A percentile compares a stretch with the other conserved stretches of the same genome.
These are phyloP conservation scores for Actinidia arguta DNA, from an alignment of 179 eudicot genomes.

Conservation along the genomic window DNA sequence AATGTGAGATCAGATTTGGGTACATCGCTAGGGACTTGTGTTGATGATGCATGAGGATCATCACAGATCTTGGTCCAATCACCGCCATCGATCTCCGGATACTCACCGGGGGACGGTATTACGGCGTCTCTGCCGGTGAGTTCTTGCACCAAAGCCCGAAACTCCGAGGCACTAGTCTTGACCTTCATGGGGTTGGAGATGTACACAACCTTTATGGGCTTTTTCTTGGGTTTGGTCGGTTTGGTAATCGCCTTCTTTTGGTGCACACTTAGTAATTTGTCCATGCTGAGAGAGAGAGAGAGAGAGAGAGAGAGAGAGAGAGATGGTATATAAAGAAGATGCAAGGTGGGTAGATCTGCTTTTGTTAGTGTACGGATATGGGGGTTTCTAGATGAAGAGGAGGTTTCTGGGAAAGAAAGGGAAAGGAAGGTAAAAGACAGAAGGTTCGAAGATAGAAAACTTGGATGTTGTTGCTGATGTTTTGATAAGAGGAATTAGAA, in stretches of 20 bases:
- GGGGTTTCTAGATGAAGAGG: too few relatives aligned
- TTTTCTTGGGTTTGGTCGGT: neutral
- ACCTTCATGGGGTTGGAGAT: conserved; percentile 55
- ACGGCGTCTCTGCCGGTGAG: conserved; percentile 52
- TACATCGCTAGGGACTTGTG: neutral
- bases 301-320: too few relatives aligned
- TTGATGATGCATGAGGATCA: neutral
- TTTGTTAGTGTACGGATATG: too few relatives aligned
- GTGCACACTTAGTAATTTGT: neutral
- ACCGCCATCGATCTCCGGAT: neutral
- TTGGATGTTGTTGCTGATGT: too few relatives aligned
- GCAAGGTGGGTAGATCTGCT: too few relatives aligned
- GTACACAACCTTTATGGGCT: conserved; percentile 44
- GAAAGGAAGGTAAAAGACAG: too few relatives aligned
- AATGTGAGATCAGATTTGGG: conserved; percentile 10
- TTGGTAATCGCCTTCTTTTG: neutral
- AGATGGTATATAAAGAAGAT: too few relatives aligned
- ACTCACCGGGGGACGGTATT: conserved; percentile 10
- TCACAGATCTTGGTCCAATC: neutral
- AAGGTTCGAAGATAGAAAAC: too few relatives aligned
- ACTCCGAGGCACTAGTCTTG: conserved; percentile 39
- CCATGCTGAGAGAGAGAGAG: too few relatives aligned
- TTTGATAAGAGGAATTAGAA: too few relatives aligned
- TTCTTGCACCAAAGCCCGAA: conserved; percentile 47
- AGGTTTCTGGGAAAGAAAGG: too few relatives aligned